Evolutionary conservation across 2,329 filamentous ascomycete species (phyloP).

Genomic region (Paraconiothyrium brasiliense): DNA sequence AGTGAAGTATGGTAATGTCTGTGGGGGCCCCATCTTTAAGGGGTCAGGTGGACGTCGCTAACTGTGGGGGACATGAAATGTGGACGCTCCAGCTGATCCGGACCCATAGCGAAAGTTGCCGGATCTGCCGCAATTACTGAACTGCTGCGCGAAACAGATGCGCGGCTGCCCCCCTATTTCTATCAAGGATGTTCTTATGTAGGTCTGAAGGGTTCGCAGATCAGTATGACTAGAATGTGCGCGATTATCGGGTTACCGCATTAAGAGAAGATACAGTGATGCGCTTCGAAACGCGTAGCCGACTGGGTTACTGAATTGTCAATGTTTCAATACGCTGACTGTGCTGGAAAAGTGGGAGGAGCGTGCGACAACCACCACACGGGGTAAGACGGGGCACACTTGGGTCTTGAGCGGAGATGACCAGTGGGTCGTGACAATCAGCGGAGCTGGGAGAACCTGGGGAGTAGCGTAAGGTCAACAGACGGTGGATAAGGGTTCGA

Average conservation of each 20-base stretch:
- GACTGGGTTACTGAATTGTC: background rate
- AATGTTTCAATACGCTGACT: background rate
- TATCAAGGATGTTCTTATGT: background rate
- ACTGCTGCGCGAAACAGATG: background rate
- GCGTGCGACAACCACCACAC: background rate
- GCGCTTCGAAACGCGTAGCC: background rate
- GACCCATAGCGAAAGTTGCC: background rate
- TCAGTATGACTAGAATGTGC: background rate
- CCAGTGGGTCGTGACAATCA: background rate
- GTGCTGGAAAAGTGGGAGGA: background rate
- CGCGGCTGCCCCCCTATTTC: background rate
- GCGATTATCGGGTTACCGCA: background rate
- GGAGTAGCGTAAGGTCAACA: background rate
- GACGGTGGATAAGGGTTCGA: background rate
- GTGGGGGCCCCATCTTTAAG: background rate
- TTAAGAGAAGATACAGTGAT: background rate
- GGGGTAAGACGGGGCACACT: background rate
- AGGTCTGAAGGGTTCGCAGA: background rate
- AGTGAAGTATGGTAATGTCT: background rate
- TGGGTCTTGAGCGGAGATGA: background rate
- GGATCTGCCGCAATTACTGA: background rate
- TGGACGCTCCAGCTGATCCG: background rate
- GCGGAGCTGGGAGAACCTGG: background rate
- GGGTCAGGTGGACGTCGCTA: background rate
- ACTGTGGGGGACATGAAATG: background rate